Evolutionary conservation across 2,329 filamentous ascomycete species (phyloP).

Genomic region (Fusarium albosuccineum): DNA sequence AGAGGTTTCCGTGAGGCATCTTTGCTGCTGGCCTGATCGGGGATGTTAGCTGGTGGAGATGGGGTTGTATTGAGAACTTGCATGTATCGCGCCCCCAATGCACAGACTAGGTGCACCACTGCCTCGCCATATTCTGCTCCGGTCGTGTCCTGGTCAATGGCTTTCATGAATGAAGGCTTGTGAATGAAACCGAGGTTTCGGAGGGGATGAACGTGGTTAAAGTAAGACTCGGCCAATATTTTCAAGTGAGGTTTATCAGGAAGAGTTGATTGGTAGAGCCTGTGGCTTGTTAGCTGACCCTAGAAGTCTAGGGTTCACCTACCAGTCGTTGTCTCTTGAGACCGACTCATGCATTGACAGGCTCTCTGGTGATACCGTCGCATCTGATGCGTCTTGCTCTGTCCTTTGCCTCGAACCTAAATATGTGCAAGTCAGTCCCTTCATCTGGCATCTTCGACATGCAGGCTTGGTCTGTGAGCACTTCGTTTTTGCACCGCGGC

Average conservation of each 20-base stretch:
- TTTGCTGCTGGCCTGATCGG: background rate
- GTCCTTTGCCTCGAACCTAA: background rate
- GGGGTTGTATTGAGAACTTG: background rate
- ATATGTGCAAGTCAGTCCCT: slow-evolving; percentile 1
- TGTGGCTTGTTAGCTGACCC: background rate
- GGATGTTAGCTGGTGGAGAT: background rate
- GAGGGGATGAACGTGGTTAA: slow-evolving; percentile 3
- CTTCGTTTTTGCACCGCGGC: slow-evolving; percentile 2
- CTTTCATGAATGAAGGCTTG: slow-evolving; percentile 2
- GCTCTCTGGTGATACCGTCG: background rate
- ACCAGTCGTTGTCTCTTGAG: background rate
- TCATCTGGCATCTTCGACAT: slow-evolving; percentile 7
- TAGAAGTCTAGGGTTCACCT: background rate
- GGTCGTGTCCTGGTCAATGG: slow-evolving; percentile 3
- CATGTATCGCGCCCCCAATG: background rate
- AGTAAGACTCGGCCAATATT: background rate
- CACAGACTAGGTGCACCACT: background rate
- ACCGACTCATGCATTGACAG: background rate
- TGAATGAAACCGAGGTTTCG: slow-evolving; percentile 15
- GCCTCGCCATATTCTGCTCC: background rate
- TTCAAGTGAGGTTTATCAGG: background rate
- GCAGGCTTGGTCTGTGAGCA: slow-evolving; percentile 8
- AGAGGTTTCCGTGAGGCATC: background rate
- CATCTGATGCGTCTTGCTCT: background rate
- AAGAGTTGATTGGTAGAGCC: background rate